A percentile compares a stretch with the other conserved stretches of the same genome.
Evolutionary conservation across 116 monocot genomes (phyloP).

Genomic region (Posidonia oceanica): DNA sequence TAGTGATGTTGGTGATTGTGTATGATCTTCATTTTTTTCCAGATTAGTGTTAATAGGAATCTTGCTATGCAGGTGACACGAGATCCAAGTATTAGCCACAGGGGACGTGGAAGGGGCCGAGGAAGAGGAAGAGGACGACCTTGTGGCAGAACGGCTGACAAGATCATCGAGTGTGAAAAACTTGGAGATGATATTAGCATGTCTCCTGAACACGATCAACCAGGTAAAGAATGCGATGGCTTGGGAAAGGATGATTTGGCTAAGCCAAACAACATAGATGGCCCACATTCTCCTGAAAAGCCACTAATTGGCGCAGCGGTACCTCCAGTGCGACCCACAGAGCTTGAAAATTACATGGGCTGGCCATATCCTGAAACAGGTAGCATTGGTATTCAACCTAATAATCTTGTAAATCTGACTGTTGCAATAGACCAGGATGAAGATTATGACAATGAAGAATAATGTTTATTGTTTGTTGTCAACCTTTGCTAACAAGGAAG

Average conservation of each 20-base stretch:
- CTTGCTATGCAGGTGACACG: conserved; percentile 28
- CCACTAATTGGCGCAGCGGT: not conserved
- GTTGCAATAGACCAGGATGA: conserved; percentile 81
- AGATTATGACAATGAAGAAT: conserved; percentile 84
- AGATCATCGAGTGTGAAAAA: conserved; percentile 28
- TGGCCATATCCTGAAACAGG: conserved; percentile 47
- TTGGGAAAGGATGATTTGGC: conserved; percentile 13
- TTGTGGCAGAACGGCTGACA: conserved; percentile 27
- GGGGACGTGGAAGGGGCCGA: conserved; percentile 77
- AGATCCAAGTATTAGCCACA: conserved; percentile 25
- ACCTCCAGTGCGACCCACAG: not conserved
- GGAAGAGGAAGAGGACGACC: conserved; percentile 94
- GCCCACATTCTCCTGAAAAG: conserved; percentile 5
- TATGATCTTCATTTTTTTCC: not conserved
- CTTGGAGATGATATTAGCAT: conserved; percentile 47
- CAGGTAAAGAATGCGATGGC: conserved; percentile 9
- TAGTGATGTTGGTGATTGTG: not conserved
- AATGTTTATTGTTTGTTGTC: not conserved
- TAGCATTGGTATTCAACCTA: conserved; percentile 35
- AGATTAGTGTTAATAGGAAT: not conserved
- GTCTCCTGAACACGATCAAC: conserved; percentile 41
- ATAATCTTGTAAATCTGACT: conserved; percentile 49
- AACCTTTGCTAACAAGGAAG: conserved; percentile 6
- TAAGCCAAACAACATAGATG: conserved; percentile 9
- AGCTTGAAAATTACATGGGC: conserved; percentile 27